phyloP scores from a whole-genome alignment of 352 stramenopile genomes.

The Blastocystis hominis region DNA sequence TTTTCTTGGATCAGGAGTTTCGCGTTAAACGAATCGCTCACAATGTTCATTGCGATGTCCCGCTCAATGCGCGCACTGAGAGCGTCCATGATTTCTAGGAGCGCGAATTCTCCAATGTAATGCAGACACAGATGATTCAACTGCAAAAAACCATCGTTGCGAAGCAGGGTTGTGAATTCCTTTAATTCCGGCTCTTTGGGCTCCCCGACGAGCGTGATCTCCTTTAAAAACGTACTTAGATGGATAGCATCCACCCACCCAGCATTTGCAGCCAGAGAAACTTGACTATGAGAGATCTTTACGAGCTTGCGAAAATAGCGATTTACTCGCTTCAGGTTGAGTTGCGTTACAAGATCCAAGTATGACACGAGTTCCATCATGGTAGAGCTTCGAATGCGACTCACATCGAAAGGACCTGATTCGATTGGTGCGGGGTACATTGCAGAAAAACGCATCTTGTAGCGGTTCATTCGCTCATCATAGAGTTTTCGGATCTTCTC shows the following conservation, averaged over 20 bases:
- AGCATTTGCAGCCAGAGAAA: not conserved
- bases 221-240: not conserved
- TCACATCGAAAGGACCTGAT: not conserved
- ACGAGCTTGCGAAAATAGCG: constrained; percentile 21
- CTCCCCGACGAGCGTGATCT: not conserved
- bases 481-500: not conserved
- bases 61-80: not conserved
- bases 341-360: not conserved
- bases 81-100: not conserved
- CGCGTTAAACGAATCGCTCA: not conserved
- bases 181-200: not conserved
- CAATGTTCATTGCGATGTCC: not conserved
- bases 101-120: not conserved
- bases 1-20: not conserved
- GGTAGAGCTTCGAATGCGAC: not conserved
- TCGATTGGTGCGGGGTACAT: not conserved
- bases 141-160: not conserved
- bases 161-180: not conserved
- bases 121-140: not conserved
- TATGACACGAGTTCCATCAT: not conserved
- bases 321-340: not conserved
- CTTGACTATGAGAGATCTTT: not conserved
- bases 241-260: constrained; percentile 2
- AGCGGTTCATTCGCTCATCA: constrained; percentile 1
- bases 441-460: not conserved